Base-by-base conservation (phyloP, 2,329 filamentous ascomycete species). In the Sclerotiophoma versabilis region DNA sequence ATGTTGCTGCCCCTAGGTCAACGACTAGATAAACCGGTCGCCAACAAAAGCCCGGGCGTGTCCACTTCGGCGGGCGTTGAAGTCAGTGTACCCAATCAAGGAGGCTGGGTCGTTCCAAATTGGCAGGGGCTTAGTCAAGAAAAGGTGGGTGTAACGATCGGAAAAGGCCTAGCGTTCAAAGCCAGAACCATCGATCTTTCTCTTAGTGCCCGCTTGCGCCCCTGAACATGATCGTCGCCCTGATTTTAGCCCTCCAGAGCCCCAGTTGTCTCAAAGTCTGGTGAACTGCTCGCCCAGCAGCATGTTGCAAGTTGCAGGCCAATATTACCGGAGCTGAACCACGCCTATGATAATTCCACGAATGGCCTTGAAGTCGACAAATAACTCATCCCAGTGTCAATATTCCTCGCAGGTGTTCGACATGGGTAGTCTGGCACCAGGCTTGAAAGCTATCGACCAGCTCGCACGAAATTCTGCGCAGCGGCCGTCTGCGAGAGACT, bases 211-310 rank as follows among this genome's bases (percentile, higher is more conserved):
- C 49, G 49, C 15, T 26, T 12, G 20, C 10, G 15, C 17, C 14
- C 19, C 25, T 38, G 25, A 34, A 20, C 37, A 2, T 49, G 44
- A 29, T 44, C 38, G 27, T 38, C 27, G 43, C 44, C 51, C 33
- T 49, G 51, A 45, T 15, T 44, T 33, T 43, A 27, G 43, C 50
- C 26, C 26, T 23, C 32, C 50, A 54, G 43, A 33, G 17, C 25
- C 6, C 30, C 38, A 27, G 32, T 33, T 39, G 38, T 38, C 38
- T 49, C 45, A 45, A 43, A 44, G 38, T 49, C 39, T 49, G 33
- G 39, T 15, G 15, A 49, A 20, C 29, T 54, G 39, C 29, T 54
- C 51, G 51, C 51, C 51, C 45, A 45, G 33, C 34, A 27, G 25
- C 38, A 50, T 43, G 37, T 25, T 32, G 15, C 41, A 50, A 19